These are phyloP conservation scores for Nakazawaea holstii DNA, from an alignment of 805 yeast genomes.

Conservation along the genomic window DNA sequence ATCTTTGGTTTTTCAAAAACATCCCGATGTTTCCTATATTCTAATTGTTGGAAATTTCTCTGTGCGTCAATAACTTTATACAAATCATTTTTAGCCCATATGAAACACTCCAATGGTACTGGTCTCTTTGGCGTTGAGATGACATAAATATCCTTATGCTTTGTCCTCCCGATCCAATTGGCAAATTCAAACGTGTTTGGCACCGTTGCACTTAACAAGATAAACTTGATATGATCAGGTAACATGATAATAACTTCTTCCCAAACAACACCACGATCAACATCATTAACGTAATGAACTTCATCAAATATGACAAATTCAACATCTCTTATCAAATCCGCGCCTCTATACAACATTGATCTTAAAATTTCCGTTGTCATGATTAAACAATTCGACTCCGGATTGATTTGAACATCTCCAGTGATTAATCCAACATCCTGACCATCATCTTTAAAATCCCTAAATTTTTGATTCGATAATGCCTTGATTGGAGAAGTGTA, in stretches of 20 bases:
- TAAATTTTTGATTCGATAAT: constrained; percentile 79
- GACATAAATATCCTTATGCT: constrained; percentile 92
- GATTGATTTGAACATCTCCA: constrained; percentile 96
- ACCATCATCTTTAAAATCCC: constrained; percentile 80
- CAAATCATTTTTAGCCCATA: constrained; percentile 76
- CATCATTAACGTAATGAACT: constrained; percentile 95
- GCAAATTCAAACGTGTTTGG: constrained; percentile 99
- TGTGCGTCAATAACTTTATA: constrained; percentile 71
- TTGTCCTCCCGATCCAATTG: constrained; percentile 97
- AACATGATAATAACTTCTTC: constrained; percentile 97
- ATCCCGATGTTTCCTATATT: constrained; percentile 57
- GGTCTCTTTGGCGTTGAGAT: constrained; percentile 97
- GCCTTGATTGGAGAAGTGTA: constrained; percentile 96
- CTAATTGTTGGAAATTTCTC: constrained; percentile 60
- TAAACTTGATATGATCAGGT: constrained; percentile 93
- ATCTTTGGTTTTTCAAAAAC: constrained; percentile 39
- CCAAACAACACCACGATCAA: constrained; percentile 98
- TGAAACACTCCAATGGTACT: constrained; percentile 81
- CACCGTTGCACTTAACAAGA: constrained; percentile 90
- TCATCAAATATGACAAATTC: constrained; percentile 97
- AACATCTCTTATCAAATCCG: constrained; percentile 93
- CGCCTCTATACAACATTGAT: constrained; percentile 94
- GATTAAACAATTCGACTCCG: constrained; percentile 92
- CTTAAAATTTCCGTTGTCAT: constrained; percentile 97
- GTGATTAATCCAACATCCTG: constrained; percentile 89